Base-by-base conservation (phyloP, 257 asterid species). In the Nemophila menziesii region DNA sequence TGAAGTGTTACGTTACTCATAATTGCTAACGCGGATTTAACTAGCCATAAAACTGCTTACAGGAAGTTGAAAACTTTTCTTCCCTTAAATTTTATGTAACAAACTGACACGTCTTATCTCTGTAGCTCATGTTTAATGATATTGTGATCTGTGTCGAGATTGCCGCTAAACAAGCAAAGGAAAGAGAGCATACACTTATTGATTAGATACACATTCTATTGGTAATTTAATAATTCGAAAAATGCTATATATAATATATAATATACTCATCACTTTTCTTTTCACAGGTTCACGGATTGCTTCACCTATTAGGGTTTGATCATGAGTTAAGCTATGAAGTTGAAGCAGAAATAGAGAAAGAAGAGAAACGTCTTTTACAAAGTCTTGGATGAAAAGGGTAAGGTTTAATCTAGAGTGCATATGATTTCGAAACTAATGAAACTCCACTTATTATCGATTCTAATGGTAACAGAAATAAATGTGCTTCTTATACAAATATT, bases 271-370 rank as follows among this genome's bases (percentile, higher is more conserved):
- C n/a, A n/a, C n/a, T n/a, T n/a, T n/a, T n/a, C n/a, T n/a, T n/a
- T n/a, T n/a, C n/a, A 17, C 50, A 89, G 98, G 96, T 89, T 76
- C 98, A 89, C 51, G 98, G 96, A 37, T 67, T 89, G 69, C 72
- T 89, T 24, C 98, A 89, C 73, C 94, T 89, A 54, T 48, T 89
- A 79, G 98, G 98, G 52, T 89, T 89, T 20, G 98, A 89, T 69
- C 98, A 89, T 53, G 98, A 89, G 74, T 66, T 84, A 44, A 84
- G 96, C 22, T 82, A 80, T 29, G 94, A 89, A 58, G 98, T 95
- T 46, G 98, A 89, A 65, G 55, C 71, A 52, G 98, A 89, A 74
- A 89, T 89, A 95, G 96, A 84, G 80, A 78, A 68, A 54, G 85
- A 70, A 65, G 96, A 89, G 78, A 87, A 78, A 63, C 57, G 51